Evolutionary conservation across 2,329 filamentous ascomycete species (phyloP), one percentile per base, ranked within the genome.

Genomic region (Scleromitrula shiraiana): DNA sequence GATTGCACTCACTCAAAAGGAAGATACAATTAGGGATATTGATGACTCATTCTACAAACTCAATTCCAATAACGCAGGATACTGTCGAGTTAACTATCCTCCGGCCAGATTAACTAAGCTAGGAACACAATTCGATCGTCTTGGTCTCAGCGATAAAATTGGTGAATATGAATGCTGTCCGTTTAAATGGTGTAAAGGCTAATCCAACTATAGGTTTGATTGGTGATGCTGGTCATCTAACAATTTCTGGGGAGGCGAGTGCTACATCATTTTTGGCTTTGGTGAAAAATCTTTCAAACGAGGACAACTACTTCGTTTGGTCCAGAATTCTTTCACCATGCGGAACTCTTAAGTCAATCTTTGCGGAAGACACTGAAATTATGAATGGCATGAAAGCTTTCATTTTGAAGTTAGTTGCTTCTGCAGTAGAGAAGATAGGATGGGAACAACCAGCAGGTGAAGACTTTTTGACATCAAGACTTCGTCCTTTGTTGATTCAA

Each of bases 101-200:
- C 47, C 47, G 24, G 36, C 22, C 29, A 40, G 91, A 40, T 76
- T 98, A 33, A 78, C 78, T 32, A 88, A 88, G 68, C 80, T 98
- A 20, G 85, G 87, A 50, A 77, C 80, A 45, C 82, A 87, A 58
- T 82, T 89, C 14, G 76, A 86, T 56, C 81, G 82, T 57, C 75
- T 98, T 20, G 86, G 76, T 54, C 82, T 85, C 5, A 81, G 91
- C 64, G 93, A 98, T 70, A 95, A 93, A 72, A 95, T 97, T 59
- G 88, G 88, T 58, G n/a, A 42, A 38, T 36, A 20, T 35, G 20
- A 10, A 24, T 35, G n/a, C 7, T 6, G 15, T n/a, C 15, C 8
- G 22, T 9, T 14, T 10, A 5, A 8, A 23, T 17, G 17, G 2
- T 22, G 27, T 15, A 9, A 14, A 26, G 23, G 19, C 41, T 50